A percentile compares a stretch with the other conserved stretches of the same genome.
phyloP scores from a whole-genome alignment of 2,329 filamentous ascomycete genomes.

The Nigrospora sphaerica region DNA sequence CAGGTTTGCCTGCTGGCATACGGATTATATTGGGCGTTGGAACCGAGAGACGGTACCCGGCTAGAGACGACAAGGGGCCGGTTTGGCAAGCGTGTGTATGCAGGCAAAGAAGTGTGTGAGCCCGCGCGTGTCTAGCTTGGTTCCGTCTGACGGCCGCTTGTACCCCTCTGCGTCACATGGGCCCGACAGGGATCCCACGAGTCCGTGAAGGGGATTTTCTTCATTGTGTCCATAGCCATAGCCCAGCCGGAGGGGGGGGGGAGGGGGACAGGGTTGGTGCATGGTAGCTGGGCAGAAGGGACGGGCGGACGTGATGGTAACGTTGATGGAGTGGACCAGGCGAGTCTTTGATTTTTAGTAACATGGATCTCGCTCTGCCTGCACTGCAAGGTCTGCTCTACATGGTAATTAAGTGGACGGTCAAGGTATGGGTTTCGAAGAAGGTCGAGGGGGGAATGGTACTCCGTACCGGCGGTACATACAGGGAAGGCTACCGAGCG shows the following conservation, averaged over 20 bases:
- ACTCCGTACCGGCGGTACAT: too few relatives aligned
- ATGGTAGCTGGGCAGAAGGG: conserved; percentile 11
- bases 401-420: conserved; percentile 14
- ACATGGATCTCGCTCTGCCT: conserved; percentile 8
- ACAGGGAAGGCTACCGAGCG: too few relatives aligned
- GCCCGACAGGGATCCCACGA: conserved; percentile 24
- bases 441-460: conserved; percentile 17
- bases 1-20: conserved; percentile 20
- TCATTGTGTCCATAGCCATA: conserved; percentile 20
- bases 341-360: conserved; percentile 17
- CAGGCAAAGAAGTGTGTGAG: conserved; percentile 21
- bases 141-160: conserved; percentile 23
- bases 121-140: conserved; percentile 21
- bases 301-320: conserved; percentile 6
- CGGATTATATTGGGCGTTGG: conserved; percentile 27
- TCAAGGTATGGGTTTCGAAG: conserved; percentile 24
- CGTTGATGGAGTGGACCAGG: conserved; percentile 9
- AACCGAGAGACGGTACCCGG: conserved; percentile 25
- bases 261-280: conserved; percentile 16
- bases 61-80: conserved; percentile 22
- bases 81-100: conserved; percentile 26
- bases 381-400: conserved; percentile 19
- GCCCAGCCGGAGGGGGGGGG: conserved; percentile 8
- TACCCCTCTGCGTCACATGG: conserved; percentile 28
- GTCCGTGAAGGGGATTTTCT: conserved; percentile 20